A percentile compares a stretch with the other conserved stretches of the same genome.
phyloP scores from a whole-genome alignment of 139 green algal genomes.

The Monoraphidium neglectum region DNA sequence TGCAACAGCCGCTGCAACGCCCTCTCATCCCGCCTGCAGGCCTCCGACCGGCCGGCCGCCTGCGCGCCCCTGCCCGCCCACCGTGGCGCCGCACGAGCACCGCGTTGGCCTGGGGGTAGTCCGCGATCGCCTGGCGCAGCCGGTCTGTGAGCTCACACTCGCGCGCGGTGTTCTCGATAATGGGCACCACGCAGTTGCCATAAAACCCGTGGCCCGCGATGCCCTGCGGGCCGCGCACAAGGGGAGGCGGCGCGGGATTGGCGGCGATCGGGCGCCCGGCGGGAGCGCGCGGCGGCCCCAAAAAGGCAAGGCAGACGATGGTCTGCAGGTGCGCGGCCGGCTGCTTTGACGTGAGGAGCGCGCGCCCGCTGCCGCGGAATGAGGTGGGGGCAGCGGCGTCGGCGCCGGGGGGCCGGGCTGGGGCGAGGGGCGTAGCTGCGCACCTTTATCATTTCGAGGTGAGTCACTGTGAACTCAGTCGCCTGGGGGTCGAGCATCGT shows the following conservation, averaged over 20 bases:
- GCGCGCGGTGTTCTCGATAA: conserved; percentile 97
- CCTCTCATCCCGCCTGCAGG: too few species aligned
- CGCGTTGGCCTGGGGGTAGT: conserved; percentile 82
- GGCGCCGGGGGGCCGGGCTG: too few species aligned
- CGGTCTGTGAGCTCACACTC: conserved; percentile 96
- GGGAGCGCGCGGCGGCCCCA: too few species aligned
- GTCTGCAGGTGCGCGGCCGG: too few species aligned
- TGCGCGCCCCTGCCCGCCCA: conserved; percentile 15
- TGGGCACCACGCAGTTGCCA: conserved; percentile 82
- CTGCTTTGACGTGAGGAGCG: too few species aligned
- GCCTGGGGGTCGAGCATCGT: conserved; percentile 82
- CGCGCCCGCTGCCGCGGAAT: too few species aligned
- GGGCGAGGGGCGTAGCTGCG: too few species aligned
- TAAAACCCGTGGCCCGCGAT: conserved; percentile 91
- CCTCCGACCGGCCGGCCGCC: too few species aligned
- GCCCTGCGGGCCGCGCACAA: conserved; percentile 49
- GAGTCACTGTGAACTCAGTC: conserved; percentile 84
- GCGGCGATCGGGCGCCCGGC: background rate
- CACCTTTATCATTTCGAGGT: conserved; percentile 98
- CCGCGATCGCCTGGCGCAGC: conserved; percentile 78
- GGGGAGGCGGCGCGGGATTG: background rate
- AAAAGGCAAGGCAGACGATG: too few species aligned
- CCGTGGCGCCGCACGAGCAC: conserved; percentile 83
- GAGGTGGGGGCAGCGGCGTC: too few species aligned
- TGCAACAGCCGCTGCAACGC: too few species aligned